Evolutionary conservation across 1,139 yeast species (phyloP), one percentile per base, ranked within the genome.

Genomic region (Sugiyamaella novakii): DNA sequence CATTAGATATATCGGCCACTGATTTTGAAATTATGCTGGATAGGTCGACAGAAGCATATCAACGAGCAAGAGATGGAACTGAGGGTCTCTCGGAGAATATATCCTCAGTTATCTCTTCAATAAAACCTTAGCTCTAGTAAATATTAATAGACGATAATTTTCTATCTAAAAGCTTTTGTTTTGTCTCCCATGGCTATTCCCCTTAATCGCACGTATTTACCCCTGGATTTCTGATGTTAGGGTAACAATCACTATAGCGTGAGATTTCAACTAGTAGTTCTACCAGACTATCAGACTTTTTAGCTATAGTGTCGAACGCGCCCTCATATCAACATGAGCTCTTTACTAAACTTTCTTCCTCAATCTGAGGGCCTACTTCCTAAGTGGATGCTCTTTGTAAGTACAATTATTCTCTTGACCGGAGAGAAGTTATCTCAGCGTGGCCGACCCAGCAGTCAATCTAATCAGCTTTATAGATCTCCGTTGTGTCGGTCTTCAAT

Each of bases 401-500:
- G 72, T 61, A 11, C 5, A 21, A 12, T 27, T 22, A 12, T 18
- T 18, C 38, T 34, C n/a, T n/a, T n/a, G n/a, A n/a, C n/a, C n/a
- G n/a, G n/a, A n/a, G n/a, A n/a, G n/a, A n/a, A n/a, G n/a, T n/a
- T n/a, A n/a, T n/a, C 12, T 24, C 39, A 21, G 30, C 12, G 14
- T 11, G 30, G 4, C 33, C 14, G 17, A 30, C 11, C 24, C n/a
- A 18, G 30, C 27, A 12, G 43, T 12, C n/a, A n/a, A n/a, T n/a
- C n/a, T n/a, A n/a, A n/a, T n/a, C n/a, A n/a, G n/a, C n/a, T 12
- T 18, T 25, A 37, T 33, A 66, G 74, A 87, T 89, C 62, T 87
- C 97, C 0, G 83, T 84, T 2, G 96, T 92, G 12, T 88, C 97
- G 1, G 73, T 87, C 27, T 89, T 92, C 77, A 92, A 92, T 67